Conservation (phyloP, 2,329 filamentous ascomycete species). For the Rhynchosporium secalis region DNA sequence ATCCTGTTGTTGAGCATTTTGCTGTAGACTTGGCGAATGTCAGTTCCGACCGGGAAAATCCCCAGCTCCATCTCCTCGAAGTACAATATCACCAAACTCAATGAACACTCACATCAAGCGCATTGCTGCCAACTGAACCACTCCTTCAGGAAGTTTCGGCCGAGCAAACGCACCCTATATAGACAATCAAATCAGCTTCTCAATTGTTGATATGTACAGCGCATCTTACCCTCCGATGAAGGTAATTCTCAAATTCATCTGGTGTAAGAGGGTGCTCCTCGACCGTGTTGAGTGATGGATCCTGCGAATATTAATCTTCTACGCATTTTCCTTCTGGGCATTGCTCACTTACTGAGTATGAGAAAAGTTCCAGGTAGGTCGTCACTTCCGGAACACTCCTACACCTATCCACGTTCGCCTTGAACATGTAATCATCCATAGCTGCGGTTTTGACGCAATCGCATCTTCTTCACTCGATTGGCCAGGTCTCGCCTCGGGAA, state of each 20-base stretch:
- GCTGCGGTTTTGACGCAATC: slow-evolving; percentile 1
- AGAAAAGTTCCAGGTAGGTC: slow-evolving; percentile 39
- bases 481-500: background rate
- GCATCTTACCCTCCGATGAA: slow-evolving; percentile 36
- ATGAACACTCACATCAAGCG: slow-evolving; percentile 29
- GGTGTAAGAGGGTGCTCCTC: slow-evolving; percentile 38
- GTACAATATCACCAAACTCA: background rate
- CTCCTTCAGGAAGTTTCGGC: slow-evolving; percentile 30
- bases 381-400: slow-evolving; percentile 34
- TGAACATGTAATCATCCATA: slow-evolving; percentile 42
- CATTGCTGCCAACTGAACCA: slow-evolving; percentile 28
- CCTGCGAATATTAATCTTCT: slow-evolving; percentile 30
- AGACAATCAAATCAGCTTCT: slow-evolving; percentile 14
- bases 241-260: slow-evolving; percentile 40
- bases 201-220: slow-evolving; percentile 17
- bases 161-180: slow-evolving; percentile 36
- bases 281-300: slow-evolving; percentile 33
- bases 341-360: slow-evolving; percentile 36
- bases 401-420: slow-evolving; percentile 35
- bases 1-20: slow-evolving; percentile 53
- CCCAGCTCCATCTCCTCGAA: background rate
- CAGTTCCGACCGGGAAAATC: slow-evolving; percentile 14
- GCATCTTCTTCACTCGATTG: slow-evolving; percentile 8
- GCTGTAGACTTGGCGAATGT: slow-evolving; percentile 29
- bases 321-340: background rate